Evolutionary conservation across 2,329 filamentous ascomycete genomes (phyloP).

Genomic region (Cyclaneusma minus): DNA sequence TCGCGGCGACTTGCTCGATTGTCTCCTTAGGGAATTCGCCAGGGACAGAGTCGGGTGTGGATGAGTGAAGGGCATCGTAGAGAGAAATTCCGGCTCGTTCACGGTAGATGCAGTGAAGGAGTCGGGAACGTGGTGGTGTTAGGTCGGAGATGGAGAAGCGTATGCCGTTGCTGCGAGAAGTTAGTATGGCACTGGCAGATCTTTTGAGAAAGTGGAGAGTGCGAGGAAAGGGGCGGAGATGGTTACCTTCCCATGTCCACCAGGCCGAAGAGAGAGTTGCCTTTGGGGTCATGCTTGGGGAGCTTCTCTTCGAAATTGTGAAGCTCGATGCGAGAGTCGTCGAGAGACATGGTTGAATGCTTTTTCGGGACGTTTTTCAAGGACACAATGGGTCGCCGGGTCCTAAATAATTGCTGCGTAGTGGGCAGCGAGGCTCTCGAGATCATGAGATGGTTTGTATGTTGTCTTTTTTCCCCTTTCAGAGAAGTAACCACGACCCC

Average conservation of each 20-base stretch:
- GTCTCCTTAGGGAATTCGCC: constrained; percentile 33
- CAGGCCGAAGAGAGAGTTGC: constrained; percentile 14
- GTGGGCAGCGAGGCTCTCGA: no score
- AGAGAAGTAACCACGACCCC: no score
- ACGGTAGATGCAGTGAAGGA: constrained; percentile 63
- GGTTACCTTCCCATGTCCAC: constrained; percentile 21
- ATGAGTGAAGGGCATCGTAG: constrained; percentile 61
- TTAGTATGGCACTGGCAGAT: no score
- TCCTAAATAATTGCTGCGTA: no score
- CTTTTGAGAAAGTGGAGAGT: not conserved
- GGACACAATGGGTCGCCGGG: no score
- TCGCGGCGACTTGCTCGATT: constrained; percentile 49
- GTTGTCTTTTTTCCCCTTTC: no score
- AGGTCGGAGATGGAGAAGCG: constrained; percentile 81
- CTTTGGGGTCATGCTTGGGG: constrained; percentile 9
- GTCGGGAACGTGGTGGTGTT: constrained; percentile 52
- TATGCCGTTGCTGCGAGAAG: constrained; percentile 62
- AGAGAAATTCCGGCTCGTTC: constrained; percentile 70
- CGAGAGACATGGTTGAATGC: no score
- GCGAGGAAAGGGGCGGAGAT: not conserved
- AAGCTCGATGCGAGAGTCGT: no score
- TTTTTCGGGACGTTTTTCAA: no score
- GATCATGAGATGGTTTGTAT: no score
- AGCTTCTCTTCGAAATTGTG: constrained; percentile 15
- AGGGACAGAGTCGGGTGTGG: constrained; percentile 17